Base-by-base conservation (phyloP, 192 early-diverging fungal species). In the Pilaira anomala region DNA sequence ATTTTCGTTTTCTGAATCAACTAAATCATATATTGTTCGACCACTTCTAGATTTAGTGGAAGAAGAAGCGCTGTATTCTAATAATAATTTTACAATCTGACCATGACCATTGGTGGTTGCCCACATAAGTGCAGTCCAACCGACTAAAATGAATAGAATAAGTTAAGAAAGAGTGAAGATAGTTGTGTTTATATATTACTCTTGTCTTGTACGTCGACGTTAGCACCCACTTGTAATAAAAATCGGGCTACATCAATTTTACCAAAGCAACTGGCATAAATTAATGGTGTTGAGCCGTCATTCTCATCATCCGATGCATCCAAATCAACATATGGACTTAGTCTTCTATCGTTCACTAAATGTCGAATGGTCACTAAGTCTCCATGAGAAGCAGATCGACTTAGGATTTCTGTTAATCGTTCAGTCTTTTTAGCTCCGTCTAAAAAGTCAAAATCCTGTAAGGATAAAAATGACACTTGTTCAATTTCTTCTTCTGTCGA, bases 51-150 rank as follows among this genome's bases (percentile, higher is more conserved):
- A 87, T 71, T 85, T 81, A 26, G 84, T 76, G 8, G 80, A 70
- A 6, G 87, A 78, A 39, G 82, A 81, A n/a, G 93, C 95, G 29
- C 92, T 91, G 39, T 83, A 68, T 53, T 89, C 89, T 58, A 97
- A 73, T 45, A 97, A 80, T 11, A 90, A 66, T 60, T 84, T 75
- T 13, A 92, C 88, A 25, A 92, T 73, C 18, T 84, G 77, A 56
- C 84, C 77, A 74, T 92, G 85, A 66, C 91, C 88, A 67, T 90
- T 90, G 51, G 88, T 85, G 16, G 89, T 87, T 1, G 93, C 93
- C 94, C 94, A 97, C 80, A 93, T 91, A 7, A 97, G 77, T 12
- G 92, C 84, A 5, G 92, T 91, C 93, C 93, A 97, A 18, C 89
- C 88, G 63, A 85, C 86, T 84, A 59, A 24, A 28, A 30, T 52